Conservation (phyloP, 176 grass and related monocot genomes). For the Avena atlantica region DNA sequence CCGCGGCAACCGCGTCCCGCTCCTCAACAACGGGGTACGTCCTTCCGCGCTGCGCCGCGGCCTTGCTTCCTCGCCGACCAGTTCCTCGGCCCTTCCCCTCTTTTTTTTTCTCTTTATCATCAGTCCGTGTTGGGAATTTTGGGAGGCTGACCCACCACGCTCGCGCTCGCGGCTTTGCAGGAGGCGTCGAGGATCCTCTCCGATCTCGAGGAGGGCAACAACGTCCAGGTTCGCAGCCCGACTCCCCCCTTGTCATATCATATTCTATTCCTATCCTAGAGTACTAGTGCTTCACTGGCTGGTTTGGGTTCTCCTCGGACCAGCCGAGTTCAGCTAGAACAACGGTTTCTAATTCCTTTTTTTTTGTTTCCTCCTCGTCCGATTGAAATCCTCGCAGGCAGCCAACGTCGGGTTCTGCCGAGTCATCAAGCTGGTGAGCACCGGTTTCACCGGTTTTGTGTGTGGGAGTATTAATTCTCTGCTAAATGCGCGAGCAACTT, state of each 20-base stretch:
- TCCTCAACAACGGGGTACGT: constrained; percentile 60
- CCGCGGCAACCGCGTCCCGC: constrained; percentile 47
- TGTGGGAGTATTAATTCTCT: too few species aligned
- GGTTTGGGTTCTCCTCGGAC: too few species aligned
- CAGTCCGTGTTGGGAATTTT: background rate
- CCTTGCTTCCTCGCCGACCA: background rate
- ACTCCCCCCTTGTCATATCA: background rate
- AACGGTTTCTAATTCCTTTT: background rate
- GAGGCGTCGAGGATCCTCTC: constrained; percentile 55
- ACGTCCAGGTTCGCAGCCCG: constrained; percentile 57
- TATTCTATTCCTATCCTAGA: too few species aligned
- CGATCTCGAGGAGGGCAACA: constrained; percentile 91
- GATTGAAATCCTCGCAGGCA: constrained; percentile 49
- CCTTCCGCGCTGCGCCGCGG: too few species aligned
- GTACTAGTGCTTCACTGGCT: too few species aligned
- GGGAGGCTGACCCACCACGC: background rate
- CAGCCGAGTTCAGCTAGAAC: too few species aligned
- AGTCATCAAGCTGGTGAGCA: constrained; percentile 77
- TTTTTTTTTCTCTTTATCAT: background rate
- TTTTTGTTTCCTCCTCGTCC: background rate
- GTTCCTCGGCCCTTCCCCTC: background rate
- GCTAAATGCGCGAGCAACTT: background rate
- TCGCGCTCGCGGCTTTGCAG: constrained; percentile 37
- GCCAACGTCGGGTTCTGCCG: constrained; percentile 84
- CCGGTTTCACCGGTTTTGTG: background rate